Evolutionary conservation across 2,329 filamentous ascomycete species (phyloP), one percentile per base, ranked within the genome.

Genomic region (Talaromyces pinophilus): DNA sequence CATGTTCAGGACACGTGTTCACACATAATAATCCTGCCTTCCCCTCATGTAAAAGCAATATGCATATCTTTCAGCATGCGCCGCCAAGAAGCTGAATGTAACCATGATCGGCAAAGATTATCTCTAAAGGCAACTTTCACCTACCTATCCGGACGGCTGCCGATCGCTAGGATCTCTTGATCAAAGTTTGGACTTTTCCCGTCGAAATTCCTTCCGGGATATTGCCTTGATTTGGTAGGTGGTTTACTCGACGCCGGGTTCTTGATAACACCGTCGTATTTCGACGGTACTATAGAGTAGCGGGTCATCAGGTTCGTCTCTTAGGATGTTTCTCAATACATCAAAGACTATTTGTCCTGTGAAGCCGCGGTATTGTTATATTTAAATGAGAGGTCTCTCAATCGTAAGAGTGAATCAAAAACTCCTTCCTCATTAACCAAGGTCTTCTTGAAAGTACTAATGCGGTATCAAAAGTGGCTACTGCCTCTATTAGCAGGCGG

Each of bases 231-330:
- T 50, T 50, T 28, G 46, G 46, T 50, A 25, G 25, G 25, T 25
- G 25, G 3, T 25, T 25, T 25, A 50, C 46, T 3, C 2, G 46
- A 50, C 1, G 5, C 46, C 5, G 46, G 46, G 46, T 6, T 50
- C 46, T 50, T 50, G 46, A 50, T 50, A 2, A 50, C 46, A 50
- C 46, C 22, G 46, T 50, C 46, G 46, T 50, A 50, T 50, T 28
- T 10, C 46, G 22, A 48, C 46, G 46, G 46, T 22, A 50, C 11
- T 0, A 28, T 15, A 28, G 22, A 28, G 46, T 50, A 25, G 22
- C 22, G 2, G n/a, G 19, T 22, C 7, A 22, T 46, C n/a, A 46
- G n/a, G n/a, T n/a, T n/a, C n/a, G n/a, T n/a, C n/a, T 50, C 11
- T 50, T 5, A 25, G 22, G 10, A 50, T 28, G 22, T 50, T 50